Base-by-base conservation (phyloP, 768 basidiomycete species). In the Podaxis mareebaensis region DNA sequence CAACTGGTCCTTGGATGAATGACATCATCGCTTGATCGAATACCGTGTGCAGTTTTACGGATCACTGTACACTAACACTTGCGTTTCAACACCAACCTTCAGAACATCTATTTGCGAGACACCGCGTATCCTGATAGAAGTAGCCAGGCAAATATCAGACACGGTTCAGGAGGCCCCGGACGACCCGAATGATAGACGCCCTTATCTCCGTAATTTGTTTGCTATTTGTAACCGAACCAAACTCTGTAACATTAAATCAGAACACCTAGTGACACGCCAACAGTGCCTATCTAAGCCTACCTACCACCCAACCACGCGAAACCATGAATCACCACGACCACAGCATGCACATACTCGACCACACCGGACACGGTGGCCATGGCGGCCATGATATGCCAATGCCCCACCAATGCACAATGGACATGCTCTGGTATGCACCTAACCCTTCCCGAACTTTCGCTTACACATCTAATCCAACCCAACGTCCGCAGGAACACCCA, bases 391-490 rank as follows among this genome's bases (percentile, higher is more conserved):
- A 70, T 62, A 84, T 81, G 81, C 79, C 77, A 58, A 78, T 77
- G 76, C 75, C 73, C 20, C 74, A 79, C 0, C 80, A 67, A 67
- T 94, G 92, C 72, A 76, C 84, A 7, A 89, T 91, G 87, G 77
- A 91, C 74, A 94, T 94, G 92, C 85, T 94, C 68, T 93, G 91
- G 87, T 88, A 66, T 52, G 72, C 70, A 22, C 33, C 7, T 24
- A 30, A 7, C 40, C 59, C 38, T 53, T 30, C 51, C 40, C 33
- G 22, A 24, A 33, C 33, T 36, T 24, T 22, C 24, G 22, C 33
- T 40, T 8, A 30, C 30, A 17, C 49, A 44, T 42, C 48, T 53
- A 17, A 26, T 60, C 63, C 17, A 24, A 44, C 22, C 17, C 51
- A 51, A 40, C 42, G 48, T 24, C 40, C 64, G 20, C 65, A 86